Evolutionary conservation across 2,329 filamentous ascomycete species (phyloP).

Genomic region (Rutstroemia sydowiana): DNA sequence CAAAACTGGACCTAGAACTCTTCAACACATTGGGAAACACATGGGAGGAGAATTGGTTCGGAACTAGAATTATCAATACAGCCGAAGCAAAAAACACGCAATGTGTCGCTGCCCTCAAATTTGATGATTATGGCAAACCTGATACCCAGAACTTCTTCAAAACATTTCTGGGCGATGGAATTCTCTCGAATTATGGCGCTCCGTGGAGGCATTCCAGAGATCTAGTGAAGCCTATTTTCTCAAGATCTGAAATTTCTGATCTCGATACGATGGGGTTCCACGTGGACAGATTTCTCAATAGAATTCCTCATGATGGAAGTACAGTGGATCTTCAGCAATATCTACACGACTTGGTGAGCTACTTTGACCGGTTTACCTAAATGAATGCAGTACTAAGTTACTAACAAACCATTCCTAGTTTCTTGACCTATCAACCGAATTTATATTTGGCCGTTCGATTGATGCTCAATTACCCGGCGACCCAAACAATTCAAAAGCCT

Average conservation of each 20-base stretch:
- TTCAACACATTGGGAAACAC: not conserved
- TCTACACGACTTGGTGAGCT: not conserved
- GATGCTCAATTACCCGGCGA: not conserved
- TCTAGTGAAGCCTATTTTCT: slow-evolving; percentile 3
- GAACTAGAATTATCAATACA: not conserved
- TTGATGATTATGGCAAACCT: slow-evolving; percentile 1
- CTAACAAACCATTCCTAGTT: not conserved
- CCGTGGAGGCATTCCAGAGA: slow-evolving; percentile 2
- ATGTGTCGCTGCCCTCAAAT: not conserved
- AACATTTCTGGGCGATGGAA: not conserved
- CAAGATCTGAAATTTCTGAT: not conserved
- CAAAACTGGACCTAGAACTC: slow-evolving; percentile 1
- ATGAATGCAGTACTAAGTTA: too few species aligned
- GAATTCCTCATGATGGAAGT: not conserved
- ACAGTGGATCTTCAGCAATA: not conserved
- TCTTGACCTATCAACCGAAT: slow-evolving; percentile 1
- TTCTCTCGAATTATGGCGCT: not conserved
- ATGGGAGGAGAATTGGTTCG: not conserved
- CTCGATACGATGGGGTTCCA: not conserved
- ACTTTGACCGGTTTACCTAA: too few species aligned
- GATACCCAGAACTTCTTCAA: not conserved
- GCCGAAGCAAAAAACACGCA: not conserved
- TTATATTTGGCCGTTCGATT: slow-evolving; percentile 1
- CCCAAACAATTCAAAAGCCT: not conserved
- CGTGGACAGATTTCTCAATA: not conserved